Evolutionary conservation across 495 filamentous ascomycete species (phyloP), one percentile per base, ranked within the genome.

Genomic region (Amorphotheca resinae): DNA sequence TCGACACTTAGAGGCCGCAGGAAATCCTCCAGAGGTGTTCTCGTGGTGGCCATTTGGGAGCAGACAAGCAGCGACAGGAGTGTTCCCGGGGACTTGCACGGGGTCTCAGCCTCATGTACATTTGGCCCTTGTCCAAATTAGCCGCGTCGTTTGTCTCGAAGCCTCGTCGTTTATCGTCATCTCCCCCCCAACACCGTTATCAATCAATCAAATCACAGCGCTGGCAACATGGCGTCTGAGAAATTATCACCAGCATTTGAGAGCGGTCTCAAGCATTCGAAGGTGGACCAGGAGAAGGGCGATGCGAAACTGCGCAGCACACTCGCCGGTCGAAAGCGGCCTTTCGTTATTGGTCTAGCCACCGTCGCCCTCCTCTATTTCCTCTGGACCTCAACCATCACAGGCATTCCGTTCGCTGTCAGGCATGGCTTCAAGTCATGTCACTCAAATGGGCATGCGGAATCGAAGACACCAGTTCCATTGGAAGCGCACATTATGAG

Each of bases 401-500:
- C 20, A 15, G 23, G 7, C 25, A 11, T 38, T 33, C 26, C 38
- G 30, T 42, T 25, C 7, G 8, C 25, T 32, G n/a, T n/a, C n/a
- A n/a, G n/a, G n/a, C n/a, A n/a, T n/a, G n/a, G n/a, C n/a, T n/a
- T n/a, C n/a, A n/a, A n/a, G n/a, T n/a, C n/a, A n/a, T n/a, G 11
- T 9, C 9, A 38, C 3, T 17, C 26, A 18, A 11, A 31, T 11
- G 15, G 26, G 8, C 18, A 12, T 17, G 16, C 22, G 16, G 35
- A 32, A 36, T 4, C 22, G 35, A 45, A 42, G 16, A 28, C 37
- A 15, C 34, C 48, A 38, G 79, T 95, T 9, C 79, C 87, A 2
- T 65, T 98, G 7, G 91, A 98, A 56, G 82, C 84, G 42, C 85
- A 93, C 55, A 82, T 94, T 47, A 95, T 94, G 81, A 83, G 80